A percentile compares a stretch with the other conserved stretches of the same genome.
phyloP scores from a whole-genome alignment of 2,329 filamentous ascomycete genomes.

The Ceratocystis colombiana region DNA sequence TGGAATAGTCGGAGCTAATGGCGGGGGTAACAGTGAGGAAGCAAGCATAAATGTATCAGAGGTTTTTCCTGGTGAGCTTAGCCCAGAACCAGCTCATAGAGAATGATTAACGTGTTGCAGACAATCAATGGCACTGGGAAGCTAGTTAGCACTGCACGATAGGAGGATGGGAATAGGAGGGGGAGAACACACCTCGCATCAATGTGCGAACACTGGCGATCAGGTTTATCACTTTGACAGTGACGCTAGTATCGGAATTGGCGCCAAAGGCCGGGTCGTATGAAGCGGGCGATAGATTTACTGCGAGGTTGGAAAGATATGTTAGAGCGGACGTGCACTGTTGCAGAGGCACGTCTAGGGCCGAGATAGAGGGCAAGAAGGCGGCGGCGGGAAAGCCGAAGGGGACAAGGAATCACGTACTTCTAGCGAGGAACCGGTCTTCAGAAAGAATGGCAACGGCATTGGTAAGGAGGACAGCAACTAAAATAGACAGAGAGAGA shows the following conservation, averaged over 20 bases:
- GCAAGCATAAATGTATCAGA: not conserved
- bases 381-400: not conserved
- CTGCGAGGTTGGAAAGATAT: constrained; percentile 27
- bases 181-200: constrained; percentile 61
- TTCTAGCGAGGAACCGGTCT: constrained; percentile 78
- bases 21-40: not conserved
- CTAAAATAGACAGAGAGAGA: constrained; percentile 31
- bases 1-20: not conserved
- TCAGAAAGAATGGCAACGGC: constrained; percentile 88
- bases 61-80: constrained; percentile 35
- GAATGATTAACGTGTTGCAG: constrained; percentile 71
- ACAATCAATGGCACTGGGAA: constrained; percentile 67
- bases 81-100: constrained; percentile 69
- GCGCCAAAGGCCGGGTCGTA: constrained; percentile 71
- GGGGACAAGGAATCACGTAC: constrained; percentile 29
- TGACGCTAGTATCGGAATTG: constrained; percentile 63
- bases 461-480: constrained; percentile 81
- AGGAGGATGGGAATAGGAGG: not conserved
- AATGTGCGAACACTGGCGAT: constrained; percentile 84
- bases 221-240: constrained; percentile 77
- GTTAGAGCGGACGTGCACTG: constrained; percentile 24
- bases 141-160: not conserved
- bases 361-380: not conserved
- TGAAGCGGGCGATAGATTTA: constrained; percentile 65
- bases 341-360: not conserved